Evolutionary conservation across 805 yeast genomes (phyloP).

Genomic region (Martiniozyma abietophila): DNA sequence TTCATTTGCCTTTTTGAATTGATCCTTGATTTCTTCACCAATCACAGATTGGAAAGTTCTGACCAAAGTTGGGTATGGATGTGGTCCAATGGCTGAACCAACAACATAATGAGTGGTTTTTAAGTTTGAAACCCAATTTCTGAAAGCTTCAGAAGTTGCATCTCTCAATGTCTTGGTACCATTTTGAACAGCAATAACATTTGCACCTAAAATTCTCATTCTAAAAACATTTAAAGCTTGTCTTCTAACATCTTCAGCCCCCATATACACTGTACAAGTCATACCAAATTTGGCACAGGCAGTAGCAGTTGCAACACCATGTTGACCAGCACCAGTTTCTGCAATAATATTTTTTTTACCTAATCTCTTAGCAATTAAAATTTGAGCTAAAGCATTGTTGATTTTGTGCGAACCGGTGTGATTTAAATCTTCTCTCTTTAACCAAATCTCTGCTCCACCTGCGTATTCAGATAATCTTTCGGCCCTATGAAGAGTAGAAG

Average conservation of each 20-base stretch:
- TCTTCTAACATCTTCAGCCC: conserved; percentile 98
- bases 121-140: conserved; percentile 88
- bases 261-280: conserved; percentile 94
- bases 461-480: conserved; percentile 81
- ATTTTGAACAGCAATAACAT: conserved; percentile 84
- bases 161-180: conserved; percentile 96
- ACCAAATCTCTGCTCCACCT: conserved; percentile 96
- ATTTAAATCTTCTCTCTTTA: conserved; percentile 92
- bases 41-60: conserved; percentile 97
- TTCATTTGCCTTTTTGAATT: conserved; percentile 66
- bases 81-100: conserved; percentile 99
- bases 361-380: conserved; percentile 65
- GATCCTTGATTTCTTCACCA: conserved; percentile 90
- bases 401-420: conserved; percentile 87
- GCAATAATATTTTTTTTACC: conserved; percentile 75
- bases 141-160: conserved; percentile 95
- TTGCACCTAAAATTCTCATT: conserved; percentile 94
- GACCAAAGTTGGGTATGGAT: conserved; percentile 96
- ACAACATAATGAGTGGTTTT: conserved; percentile 87
- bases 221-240: conserved; percentile 97
- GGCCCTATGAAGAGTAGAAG: conserved; percentile 86
- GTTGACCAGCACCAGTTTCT: conserved; percentile 92
- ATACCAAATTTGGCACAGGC: conserved; percentile 91
- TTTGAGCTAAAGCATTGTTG: conserved; percentile 78
- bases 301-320: conserved; percentile 89